These are phyloP conservation scores for Pulveroboletus sp. DNA, from an alignment of 768 basidiomycete genomes.

Conservation along the genomic window DNA sequence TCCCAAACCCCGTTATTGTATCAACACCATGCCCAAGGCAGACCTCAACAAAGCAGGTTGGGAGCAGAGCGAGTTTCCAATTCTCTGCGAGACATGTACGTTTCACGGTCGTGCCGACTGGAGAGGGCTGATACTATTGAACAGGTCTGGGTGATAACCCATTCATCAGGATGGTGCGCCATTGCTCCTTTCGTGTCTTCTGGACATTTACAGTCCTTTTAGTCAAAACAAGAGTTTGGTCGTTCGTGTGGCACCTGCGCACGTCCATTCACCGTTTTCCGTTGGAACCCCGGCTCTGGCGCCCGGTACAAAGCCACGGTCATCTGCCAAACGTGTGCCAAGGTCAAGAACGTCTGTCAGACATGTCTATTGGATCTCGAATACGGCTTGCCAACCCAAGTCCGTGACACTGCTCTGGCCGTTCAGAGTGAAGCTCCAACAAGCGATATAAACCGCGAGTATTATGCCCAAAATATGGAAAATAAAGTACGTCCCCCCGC, in stretches of 20 bases:
- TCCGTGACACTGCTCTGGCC: constrained; percentile 92
- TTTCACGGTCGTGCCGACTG: constrained; percentile 2
- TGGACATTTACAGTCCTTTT: constrained; percentile 31
- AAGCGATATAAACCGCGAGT: constrained; percentile 96
- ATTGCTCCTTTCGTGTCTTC: background rate
- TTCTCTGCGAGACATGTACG: constrained; percentile 91
- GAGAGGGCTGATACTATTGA: constrained; percentile 4
- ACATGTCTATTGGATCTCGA: constrained; percentile 96
- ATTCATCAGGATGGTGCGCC: constrained; percentile 88
- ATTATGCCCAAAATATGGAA: constrained; percentile 91
- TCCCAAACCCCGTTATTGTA: background rate
- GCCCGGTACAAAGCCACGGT: constrained; percentile 96
- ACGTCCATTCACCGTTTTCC: constrained; percentile 94
- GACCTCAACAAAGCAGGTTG: constrained; percentile 94
- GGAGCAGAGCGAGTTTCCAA: constrained; percentile 93
- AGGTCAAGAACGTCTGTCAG: constrained; percentile 96
- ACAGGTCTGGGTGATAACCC: constrained; percentile 85
- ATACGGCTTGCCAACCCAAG: constrained; percentile 94
- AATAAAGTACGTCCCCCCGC: constrained; percentile 50
- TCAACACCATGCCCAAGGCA: constrained; percentile 65
- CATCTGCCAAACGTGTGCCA: constrained; percentile 95
- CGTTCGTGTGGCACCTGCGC: constrained; percentile 97
- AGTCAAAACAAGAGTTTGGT: constrained; percentile 98
- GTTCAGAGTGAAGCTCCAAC: constrained; percentile 86
- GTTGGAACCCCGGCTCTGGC: constrained; percentile 96